Percentiles rank a stretch among this genome's conserved stretches.
These are phyloP conservation scores for Mortierella sp. DNA, from an alignment of 371 early-diverging fungal genomes.

Conservation along the genomic window DNA sequence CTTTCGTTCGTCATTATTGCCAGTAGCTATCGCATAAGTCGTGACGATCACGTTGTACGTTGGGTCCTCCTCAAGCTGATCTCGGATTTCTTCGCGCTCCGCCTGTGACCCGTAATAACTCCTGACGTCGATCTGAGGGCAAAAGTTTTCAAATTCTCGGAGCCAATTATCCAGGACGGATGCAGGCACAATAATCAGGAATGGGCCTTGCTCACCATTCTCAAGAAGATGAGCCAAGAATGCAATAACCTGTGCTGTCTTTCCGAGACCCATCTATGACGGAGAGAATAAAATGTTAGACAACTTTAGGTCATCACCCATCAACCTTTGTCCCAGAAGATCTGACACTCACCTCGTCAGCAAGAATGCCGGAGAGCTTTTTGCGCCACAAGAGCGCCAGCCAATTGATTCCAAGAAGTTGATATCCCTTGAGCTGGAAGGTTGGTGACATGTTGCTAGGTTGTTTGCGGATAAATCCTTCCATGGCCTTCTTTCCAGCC, in stretches of 20 bases:
- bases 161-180: conserved; percentile 94
- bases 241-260: conserved; percentile 95
- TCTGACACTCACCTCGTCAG: conserved; percentile 75
- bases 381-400: conserved; percentile 85
- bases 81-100: conserved; percentile 73
- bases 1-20: conserved; percentile 77
- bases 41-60: conserved; percentile 60
- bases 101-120: conserved; percentile 80
- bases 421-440: conserved; percentile 88
- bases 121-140: conserved; percentile 74
- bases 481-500: conserved; percentile 58
- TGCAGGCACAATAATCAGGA: conserved; percentile 89
- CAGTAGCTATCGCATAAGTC: conserved; percentile 80
- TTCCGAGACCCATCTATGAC: conserved; percentile 97
- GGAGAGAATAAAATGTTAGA: background rate
- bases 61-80: conserved; percentile 58
- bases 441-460: conserved; percentile 67
- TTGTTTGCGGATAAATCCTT: conserved; percentile 63
- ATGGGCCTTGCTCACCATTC: conserved; percentile 74
- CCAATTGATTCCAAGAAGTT: conserved; percentile 96
- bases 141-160: conserved; percentile 85
- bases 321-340: background rate
- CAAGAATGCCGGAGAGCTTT: conserved; percentile 87
- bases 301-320: background rate
- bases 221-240: conserved; percentile 81